Conservation (phyloP, 164 flowering plant species). For the Stephania yunnanensis region DNA sequence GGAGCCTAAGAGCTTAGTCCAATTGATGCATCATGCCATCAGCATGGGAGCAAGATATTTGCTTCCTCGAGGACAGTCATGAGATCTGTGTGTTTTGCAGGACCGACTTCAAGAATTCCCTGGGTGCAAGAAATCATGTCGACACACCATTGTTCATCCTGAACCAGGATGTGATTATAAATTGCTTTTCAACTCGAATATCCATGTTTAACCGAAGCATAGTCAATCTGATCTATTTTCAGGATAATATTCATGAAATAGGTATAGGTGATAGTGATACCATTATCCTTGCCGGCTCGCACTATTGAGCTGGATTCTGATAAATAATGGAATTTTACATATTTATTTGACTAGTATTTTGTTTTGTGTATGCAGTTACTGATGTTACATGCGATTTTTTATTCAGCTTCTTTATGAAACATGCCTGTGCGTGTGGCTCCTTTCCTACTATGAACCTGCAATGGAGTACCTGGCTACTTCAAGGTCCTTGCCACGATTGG, state of each 20-base stretch:
- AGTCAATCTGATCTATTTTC: neutral
- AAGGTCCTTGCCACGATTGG: conserved; percentile 62
- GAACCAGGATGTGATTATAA: neutral
- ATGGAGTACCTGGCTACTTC: conserved; percentile 81
- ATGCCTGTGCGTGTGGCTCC: conserved; percentile 93
- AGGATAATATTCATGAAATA: neutral
- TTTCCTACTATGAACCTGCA: conserved; percentile 93
- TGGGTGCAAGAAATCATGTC: too few species aligned
- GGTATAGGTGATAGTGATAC: neutral
- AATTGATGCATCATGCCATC: too few species aligned
- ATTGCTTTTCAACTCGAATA: neutral
- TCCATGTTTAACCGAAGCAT: neutral
- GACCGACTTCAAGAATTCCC: too few species aligned
- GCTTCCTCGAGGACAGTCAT: too few species aligned
- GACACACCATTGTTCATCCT: too few species aligned
- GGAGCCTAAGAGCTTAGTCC: too few species aligned
- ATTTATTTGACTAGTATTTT: neutral
- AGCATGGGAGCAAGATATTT: too few species aligned
- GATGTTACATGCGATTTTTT: conserved; percentile 1
- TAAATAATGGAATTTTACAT: neutral
- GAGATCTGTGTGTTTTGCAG: too few species aligned
- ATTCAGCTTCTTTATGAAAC: conserved; percentile 94
- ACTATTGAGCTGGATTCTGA: neutral
- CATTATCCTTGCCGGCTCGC: neutral
- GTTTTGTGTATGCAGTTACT: neutral